A percentile compares a stretch with the other conserved stretches of the same genome.
phyloP scores from a whole-genome alignment of 495 filamentous ascomycete species.

The Barbatosphaeria neglecta region DNA sequence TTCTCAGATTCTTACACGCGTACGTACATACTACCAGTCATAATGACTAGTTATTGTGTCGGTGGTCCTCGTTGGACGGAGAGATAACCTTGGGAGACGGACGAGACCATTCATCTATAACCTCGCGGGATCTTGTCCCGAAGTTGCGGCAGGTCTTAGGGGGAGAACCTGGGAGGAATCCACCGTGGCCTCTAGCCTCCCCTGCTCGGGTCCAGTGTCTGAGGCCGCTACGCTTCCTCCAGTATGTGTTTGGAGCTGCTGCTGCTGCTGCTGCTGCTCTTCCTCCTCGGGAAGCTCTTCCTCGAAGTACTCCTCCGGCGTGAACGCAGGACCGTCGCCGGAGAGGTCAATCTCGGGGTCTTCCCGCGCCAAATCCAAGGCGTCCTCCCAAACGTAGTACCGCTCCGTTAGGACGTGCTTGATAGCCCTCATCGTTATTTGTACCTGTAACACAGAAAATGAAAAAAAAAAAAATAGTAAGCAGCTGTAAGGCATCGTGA shows the following conservation, averaged over 20 bases:
- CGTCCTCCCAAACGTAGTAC: constrained; percentile 84
- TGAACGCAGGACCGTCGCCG: constrained; percentile 35
- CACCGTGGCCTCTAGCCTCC: neutral
- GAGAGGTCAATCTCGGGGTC: constrained; percentile 55
- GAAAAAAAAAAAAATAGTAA: constrained; percentile 1
- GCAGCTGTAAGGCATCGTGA: neutral
- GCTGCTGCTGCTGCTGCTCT: neutral
- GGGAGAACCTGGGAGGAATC: neutral
- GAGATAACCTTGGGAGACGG: too few relatives aligned
- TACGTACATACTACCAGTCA: too few relatives aligned
- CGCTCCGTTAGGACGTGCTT: constrained; percentile 78
- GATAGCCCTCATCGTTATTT: constrained; percentile 61
- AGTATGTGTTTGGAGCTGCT: neutral
- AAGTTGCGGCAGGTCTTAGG: neutral
- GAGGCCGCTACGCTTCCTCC: neutral
- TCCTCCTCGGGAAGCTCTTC: constrained; percentile 7
- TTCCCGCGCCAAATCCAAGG: constrained; percentile 52
- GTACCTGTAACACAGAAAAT: constrained; percentile 36
- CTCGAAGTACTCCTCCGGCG: constrained; percentile 28
- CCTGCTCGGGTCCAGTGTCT: neutral
- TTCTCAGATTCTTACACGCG: neutral
- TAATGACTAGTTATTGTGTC: too few relatives aligned
- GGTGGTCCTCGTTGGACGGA: too few relatives aligned
- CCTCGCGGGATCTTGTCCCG: neutral
- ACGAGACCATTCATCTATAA: neutral